A percentile compares a stretch with the other conserved stretches of the same genome.
These are phyloP conservation scores for Leccinum variicolor DNA, from an alignment of 768 basidiomycete species.

Conservation along the genomic window DNA sequence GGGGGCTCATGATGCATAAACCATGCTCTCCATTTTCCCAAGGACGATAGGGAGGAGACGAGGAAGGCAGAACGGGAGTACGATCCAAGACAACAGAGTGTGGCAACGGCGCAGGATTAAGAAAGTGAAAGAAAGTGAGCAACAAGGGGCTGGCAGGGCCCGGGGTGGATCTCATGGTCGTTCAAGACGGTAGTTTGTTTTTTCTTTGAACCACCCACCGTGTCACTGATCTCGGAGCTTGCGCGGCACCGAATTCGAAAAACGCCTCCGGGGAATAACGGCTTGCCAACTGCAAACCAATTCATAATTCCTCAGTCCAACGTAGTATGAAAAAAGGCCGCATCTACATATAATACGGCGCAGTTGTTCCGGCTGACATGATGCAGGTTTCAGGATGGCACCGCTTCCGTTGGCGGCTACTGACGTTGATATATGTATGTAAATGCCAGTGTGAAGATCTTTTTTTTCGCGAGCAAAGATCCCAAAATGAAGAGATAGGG, in stretches of 20 bases:
- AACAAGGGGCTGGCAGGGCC: too few relatives aligned
- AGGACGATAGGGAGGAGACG: conserved; percentile 73
- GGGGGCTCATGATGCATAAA: conserved; percentile 71
- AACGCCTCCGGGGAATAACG: not conserved
- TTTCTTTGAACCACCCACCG: not conserved
- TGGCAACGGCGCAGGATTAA: conserved; percentile 44
- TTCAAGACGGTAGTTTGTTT: conserved; percentile 18
- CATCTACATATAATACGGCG: not conserved
- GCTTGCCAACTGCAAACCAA: not conserved
- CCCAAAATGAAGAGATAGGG: not conserved
- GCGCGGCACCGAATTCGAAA: not conserved
- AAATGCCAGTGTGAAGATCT: not conserved
- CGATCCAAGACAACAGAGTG: conserved; percentile 72
- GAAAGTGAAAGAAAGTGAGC: too few relatives aligned
- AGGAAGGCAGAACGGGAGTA: conserved; percentile 80
- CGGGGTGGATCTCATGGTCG: conserved; percentile 13
- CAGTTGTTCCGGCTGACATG: not conserved
- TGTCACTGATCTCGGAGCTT: not conserved
- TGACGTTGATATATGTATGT: not conserved
- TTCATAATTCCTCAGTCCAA: not conserved
- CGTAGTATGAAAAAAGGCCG: not conserved
- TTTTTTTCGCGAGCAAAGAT: not conserved
- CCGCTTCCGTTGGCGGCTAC: not conserved
- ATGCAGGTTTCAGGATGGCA: not conserved
- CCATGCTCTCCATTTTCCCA: conserved; percentile 73